phyloP scores from a whole-genome alignment of 2,329 filamentous ascomycete species.

The Elsinoe arachidis region DNA sequence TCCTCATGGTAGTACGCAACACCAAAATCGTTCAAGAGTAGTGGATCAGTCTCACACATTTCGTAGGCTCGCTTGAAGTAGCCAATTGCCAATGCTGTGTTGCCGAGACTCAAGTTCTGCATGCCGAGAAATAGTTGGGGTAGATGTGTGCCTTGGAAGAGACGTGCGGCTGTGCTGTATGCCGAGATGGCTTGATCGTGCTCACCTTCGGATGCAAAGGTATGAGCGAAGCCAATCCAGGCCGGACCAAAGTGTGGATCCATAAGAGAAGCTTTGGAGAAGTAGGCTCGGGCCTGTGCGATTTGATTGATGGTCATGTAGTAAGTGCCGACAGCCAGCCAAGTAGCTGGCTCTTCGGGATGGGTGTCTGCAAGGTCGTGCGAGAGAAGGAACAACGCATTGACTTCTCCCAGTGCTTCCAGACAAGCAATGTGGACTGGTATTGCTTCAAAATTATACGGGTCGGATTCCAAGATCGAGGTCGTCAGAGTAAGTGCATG shows the following conservation, averaged over 20 bases:
- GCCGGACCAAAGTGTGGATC: constrained; percentile 94
- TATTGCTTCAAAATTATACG: constrained; percentile 81
- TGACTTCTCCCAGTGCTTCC: constrained; percentile 78
- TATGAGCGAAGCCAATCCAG: constrained; percentile 98
- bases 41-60: constrained; percentile 73
- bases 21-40: constrained; percentile 91
- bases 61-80: constrained; percentile 85
- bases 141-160: constrained; percentile 95
- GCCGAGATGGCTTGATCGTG: constrained; percentile 97
- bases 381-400: constrained; percentile 80
- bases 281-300: constrained; percentile 87
- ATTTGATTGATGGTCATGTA: constrained; percentile 86
- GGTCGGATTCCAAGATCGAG: constrained; percentile 70
- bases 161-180: constrained; percentile 85
- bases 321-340: constrained; percentile 91
- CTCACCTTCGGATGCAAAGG: constrained; percentile 93
- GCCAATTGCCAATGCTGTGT: constrained; percentile 86
- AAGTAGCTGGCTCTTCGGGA: constrained; percentile 82
- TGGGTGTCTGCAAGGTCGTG: constrained; percentile 90
- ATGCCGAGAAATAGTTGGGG: constrained; percentile 95
- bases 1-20: constrained; percentile 93
- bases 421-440: constrained; percentile 87
- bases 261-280: constrained; percentile 95
- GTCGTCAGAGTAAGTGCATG: constrained; percentile 80
- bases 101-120: constrained; percentile 95